These are phyloP conservation scores for Phaeosphaeria sp. DNA, from an alignment of 2,329 filamentous ascomycete species.

Conservation along the genomic window DNA sequence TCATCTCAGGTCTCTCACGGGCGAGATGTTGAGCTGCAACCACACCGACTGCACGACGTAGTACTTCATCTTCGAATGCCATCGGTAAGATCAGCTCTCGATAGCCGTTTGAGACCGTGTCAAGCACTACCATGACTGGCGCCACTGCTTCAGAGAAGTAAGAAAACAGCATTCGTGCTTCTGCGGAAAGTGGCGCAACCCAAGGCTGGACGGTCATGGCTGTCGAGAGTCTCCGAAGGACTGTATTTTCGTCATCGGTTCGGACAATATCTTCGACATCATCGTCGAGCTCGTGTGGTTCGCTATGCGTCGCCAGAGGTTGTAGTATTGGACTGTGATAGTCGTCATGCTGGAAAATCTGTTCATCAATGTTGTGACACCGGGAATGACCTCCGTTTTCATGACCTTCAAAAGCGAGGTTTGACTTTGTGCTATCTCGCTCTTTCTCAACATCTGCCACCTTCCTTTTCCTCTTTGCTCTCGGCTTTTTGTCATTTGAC, in stretches of 20 bases:
- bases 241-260: not conserved
- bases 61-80: conserved; percentile 46
- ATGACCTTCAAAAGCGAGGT: not conserved
- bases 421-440: not conserved
- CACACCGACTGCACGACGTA: conserved; percentile 49
- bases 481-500: conserved; percentile 1
- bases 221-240: not conserved
- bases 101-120: conserved; percentile 48
- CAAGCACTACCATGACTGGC: conserved; percentile 51
- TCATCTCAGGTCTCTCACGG: conserved; percentile 39
- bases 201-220: conserved; percentile 21
- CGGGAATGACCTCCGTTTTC: not conserved
- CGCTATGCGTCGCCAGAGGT: not conserved
- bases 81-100: conserved; percentile 50
- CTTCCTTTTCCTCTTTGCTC: not conserved
- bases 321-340: not conserved
- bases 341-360: not conserved
- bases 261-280: conserved; percentile 13
- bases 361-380: not conserved
- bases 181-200: conserved; percentile 33
- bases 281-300: not conserved
- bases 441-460: not conserved
- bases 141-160: conserved; percentile 50
- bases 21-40: conserved; percentile 51
- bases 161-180: conserved; percentile 46